These are phyloP conservation scores for Rhodomyrtus tomentosa DNA, from an alignment of 345 rosid species.

Conservation along the genomic window DNA sequence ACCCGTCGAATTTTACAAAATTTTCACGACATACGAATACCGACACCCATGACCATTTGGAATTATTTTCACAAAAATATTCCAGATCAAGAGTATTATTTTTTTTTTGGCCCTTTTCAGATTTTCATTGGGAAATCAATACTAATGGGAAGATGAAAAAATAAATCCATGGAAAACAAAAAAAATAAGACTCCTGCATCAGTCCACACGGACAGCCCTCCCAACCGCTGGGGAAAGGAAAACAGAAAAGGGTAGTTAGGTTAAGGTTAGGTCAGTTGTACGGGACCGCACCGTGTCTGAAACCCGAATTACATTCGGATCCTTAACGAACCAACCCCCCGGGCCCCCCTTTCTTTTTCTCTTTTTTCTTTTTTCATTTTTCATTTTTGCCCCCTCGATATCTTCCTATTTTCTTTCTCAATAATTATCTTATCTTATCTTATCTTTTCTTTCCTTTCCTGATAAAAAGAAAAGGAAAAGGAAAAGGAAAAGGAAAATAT, in stretches of 20 bases:
- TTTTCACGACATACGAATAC: background rate
- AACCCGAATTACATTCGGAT: background rate
- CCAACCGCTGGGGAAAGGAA: accelerated
- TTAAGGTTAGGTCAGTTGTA: background rate
- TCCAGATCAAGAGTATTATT: background rate
- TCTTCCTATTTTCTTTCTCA: background rate
- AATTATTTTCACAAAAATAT: background rate
- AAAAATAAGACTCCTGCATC: background rate
- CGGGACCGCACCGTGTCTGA: background rate
- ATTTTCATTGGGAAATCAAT: background rate
- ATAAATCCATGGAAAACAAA: background rate
- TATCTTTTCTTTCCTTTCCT: no score
- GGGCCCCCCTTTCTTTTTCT: background rate
- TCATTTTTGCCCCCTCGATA: background rate
- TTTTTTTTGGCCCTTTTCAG: background rate
- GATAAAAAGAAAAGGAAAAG: no score
- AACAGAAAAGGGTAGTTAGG: background rate
- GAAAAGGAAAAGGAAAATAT: background rate
- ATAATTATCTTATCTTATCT: no score
- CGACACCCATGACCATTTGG: background rate
- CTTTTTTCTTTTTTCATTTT: background rate
- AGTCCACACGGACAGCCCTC: no score
- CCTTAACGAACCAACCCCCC: no score
- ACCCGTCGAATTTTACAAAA: background rate
- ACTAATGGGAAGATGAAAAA: background rate